Evolutionary conservation across 148 eudicot species (phyloP), one percentile per base, ranked within the genome.

Genomic region (Euryodendron excelsum): DNA sequence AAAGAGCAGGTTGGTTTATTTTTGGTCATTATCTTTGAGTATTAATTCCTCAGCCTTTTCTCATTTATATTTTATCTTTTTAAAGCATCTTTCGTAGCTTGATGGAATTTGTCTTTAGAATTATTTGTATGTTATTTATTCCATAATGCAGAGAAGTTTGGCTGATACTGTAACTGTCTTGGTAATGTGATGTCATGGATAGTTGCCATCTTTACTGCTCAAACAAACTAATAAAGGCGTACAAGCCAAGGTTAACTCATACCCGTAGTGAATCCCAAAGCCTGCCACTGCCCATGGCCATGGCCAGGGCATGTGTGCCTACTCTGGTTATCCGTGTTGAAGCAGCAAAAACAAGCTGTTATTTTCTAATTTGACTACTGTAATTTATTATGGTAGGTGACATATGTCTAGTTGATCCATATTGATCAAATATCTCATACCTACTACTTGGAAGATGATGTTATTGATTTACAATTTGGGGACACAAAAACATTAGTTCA

Each of bases 1-100:
- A 80, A 90, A 89, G 83, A 85, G 68, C 84, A 93, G 97, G 99
- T 96, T 84, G 60, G 61, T 55, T 71, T 50, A 50, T 58, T 65
- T 20, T 58, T 50, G 61, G 41, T 48, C 27, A 30, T 5, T 1
- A 61, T 61, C 69, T 60, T 28, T 27, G 27, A 74, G 10, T 48
- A 17, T 33, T 45, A 28, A 14, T 62, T 62, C 44, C 31, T 63
- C 56, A 31, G 48, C 36, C 39, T 63, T 56, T n/a, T 74, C 33
- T 64, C 74, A 7, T 59, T 68, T 23, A 41, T 61, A 27, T 71
- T 58, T 2, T 31, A 30, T 11, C 53, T 59, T 8, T 60, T 39
- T 58, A 60, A 59, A 36, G 50, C 59, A 15, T 68, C 14, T 44
- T 14, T 12, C 13, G 4, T 74, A 36, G 66, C 33, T 37, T 21